Evolutionary conservation across 192 early-diverging fungal genomes (phyloP).

Genomic region (Paraglomus occultum): DNA sequence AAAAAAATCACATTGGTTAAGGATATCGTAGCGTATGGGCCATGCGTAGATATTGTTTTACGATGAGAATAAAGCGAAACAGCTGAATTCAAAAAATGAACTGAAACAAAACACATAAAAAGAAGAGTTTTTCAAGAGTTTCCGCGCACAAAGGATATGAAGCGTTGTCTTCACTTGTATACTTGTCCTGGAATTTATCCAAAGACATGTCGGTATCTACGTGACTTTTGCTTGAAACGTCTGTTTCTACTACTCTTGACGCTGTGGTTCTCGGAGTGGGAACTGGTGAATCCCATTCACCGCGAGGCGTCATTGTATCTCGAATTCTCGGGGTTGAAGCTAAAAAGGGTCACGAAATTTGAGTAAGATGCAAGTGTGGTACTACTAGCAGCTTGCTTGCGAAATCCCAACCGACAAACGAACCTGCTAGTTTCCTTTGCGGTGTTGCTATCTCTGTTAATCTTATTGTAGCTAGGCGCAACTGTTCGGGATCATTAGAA

Average conservation of each 20-base stretch:
- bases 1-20: slow-evolving; percentile 1
- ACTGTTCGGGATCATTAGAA: slow-evolving; percentile 36
- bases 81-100: background rate
- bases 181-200: slow-evolving; percentile 68
- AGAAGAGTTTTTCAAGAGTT: background rate
- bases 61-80: too few species aligned
- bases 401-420: background rate
- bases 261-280: slow-evolving; percentile 1
- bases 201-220: slow-evolving; percentile 56
- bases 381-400: background rate
- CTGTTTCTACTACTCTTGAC: slow-evolving; percentile 11
- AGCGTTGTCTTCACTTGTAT: slow-evolving; percentile 82
- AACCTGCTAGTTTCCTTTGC: slow-evolving; percentile 35
- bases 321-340: slow-evolving; percentile 11
- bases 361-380: slow-evolving; percentile 28
- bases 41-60: background rate
- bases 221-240: slow-evolving; percentile 18
- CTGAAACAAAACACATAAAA: background rate
- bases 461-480: slow-evolving; percentile 34
- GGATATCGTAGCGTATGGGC: background rate
- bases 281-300: slow-evolving; percentile 26
- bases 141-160: slow-evolving; percentile 39
- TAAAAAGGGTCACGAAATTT: background rate
- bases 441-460: slow-evolving; percentile 42
- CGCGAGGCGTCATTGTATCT: slow-evolving; percentile 19